Evolutionary conservation across 148 eudicot genomes (phyloP).

Genomic region (Oxyria digyna): DNA sequence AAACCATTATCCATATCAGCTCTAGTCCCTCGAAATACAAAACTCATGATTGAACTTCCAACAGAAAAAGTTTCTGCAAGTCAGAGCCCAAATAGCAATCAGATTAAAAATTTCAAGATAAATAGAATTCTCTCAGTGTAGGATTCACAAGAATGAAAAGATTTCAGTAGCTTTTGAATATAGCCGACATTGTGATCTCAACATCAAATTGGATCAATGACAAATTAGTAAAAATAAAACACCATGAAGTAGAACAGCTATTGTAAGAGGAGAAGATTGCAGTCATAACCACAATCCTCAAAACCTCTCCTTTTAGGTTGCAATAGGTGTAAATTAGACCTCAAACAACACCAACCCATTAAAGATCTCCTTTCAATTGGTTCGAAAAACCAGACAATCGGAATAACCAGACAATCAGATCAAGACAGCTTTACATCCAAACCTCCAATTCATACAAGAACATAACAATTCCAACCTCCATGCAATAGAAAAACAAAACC

Average conservation of each 20-base stretch:
- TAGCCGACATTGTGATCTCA: not conserved
- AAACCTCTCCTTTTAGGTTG: not conserved
- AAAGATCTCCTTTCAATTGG: not conserved
- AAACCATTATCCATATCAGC: slow-evolving; percentile 72
- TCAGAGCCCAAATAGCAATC: not conserved
- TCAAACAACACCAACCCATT: not conserved
- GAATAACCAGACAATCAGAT: not conserved
- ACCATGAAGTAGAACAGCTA: not conserved
- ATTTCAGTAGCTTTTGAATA: not conserved
- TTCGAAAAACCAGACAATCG: not conserved
- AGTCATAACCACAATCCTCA: not conserved
- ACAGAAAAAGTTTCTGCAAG: slow-evolving; percentile 1
- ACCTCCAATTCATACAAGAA: not conserved
- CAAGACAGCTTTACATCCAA: not conserved
- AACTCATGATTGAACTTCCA: slow-evolving; percentile 50
- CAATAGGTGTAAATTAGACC: not conserved
- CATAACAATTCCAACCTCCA: not conserved
- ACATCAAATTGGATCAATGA: not conserved
- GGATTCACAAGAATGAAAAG: not conserved
- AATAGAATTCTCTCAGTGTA: not conserved
- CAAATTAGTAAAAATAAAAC: not conserved
- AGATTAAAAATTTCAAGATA: not conserved
- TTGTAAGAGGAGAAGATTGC: not conserved
- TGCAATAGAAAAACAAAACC: not conserved
- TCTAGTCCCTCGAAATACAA: slow-evolving; percentile 84